Evolutionary conservation across 2,329 filamentous ascomycete species (phyloP), one percentile per base, ranked within the genome.

Genomic region (Diplodia scrobiculata): DNA sequence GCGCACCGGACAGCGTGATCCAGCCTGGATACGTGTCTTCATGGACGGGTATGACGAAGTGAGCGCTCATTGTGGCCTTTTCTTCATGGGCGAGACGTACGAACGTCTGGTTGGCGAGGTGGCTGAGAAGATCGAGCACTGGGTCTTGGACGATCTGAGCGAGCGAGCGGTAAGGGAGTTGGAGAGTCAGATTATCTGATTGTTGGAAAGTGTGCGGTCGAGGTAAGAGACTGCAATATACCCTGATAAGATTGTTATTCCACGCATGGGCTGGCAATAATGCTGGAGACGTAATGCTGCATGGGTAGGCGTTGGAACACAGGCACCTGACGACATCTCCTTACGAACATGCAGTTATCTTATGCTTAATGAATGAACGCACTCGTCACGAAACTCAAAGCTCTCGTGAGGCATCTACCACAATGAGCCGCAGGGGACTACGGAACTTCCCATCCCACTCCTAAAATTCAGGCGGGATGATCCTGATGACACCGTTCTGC

Each of bases 41-140:
- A 95, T 97, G 90, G 84, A 89, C 67, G 88, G 87, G 63, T 87
- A 95, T 68, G 92, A 96, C 73, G 91, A 96, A 76, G 90, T 96
- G 0, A 88, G 86, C 6, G 93, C 92, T 10, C 92, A 96, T 75
- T 94, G 91, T 68, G 89, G 90, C 0, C 79, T 97, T 62, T 97
- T 96, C 79, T 86, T 91, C 13, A 79, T 87, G 0, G 88, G 89
- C 6, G 83, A 87, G 67, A 88, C 91, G 66, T 94, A 95, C 73
- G 89, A 92, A 71, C 79, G 79, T 69, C 79, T 94, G n/a, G 87
- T 94, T n/a, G 88, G 88, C 0, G 89, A 93, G 75, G 88, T 91
- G 2, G 88, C 86, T 2, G 82, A 82, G 34, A 80, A 86, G 67
- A 85, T 95, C 66, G 82, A 87, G 69, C 80, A 81, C 19, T 95